Evolutionary conservation across 768 basidiomycete genomes (phyloP).

Genomic region (Tubosaeta brunneosetosa): DNA sequence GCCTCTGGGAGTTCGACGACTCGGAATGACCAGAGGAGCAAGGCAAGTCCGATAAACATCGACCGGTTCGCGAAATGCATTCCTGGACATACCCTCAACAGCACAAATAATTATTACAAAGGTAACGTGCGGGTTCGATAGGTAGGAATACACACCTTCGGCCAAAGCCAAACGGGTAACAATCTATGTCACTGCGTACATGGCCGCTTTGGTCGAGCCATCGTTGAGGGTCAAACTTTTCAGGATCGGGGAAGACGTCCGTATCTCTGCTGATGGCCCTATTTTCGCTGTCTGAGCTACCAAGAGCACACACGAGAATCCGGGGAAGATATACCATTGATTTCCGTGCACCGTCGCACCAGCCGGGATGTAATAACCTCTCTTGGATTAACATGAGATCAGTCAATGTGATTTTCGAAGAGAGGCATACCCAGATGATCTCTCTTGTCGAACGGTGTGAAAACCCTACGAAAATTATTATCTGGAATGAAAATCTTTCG

Average conservation of each 20-base stretch:
- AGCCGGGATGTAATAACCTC: conserved; percentile 20
- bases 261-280: conserved; percentile 56
- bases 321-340: conserved; percentile 10
- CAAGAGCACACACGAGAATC: not conserved
- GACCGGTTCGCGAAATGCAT: conserved; percentile 50
- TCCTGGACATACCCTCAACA: conserved; percentile 54
- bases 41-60: conserved; percentile 55
- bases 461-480: conserved; percentile 31
- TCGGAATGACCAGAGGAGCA: conserved; percentile 59
- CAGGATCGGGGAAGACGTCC: conserved; percentile 49
- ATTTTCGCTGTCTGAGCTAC: not conserved
- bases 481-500: no score
- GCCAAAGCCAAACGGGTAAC: conserved; percentile 53
- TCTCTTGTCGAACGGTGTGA: conserved; percentile 61
- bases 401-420: conserved; percentile 27
- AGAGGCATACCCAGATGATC: conserved; percentile 48
- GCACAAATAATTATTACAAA: no score
- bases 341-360: conserved; percentile 17
- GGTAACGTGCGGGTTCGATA: no score
- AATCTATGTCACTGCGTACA: conserved; percentile 43
- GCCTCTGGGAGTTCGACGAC: conserved; percentile 41
- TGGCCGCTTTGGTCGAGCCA: conserved; percentile 45
- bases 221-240: conserved; percentile 51
- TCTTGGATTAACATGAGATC: conserved; percentile 1
- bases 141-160: conserved; percentile 24